Base-by-base conservation (phyloP, 345 rosid genomes). In the Microthlaspi erraticum region DNA sequence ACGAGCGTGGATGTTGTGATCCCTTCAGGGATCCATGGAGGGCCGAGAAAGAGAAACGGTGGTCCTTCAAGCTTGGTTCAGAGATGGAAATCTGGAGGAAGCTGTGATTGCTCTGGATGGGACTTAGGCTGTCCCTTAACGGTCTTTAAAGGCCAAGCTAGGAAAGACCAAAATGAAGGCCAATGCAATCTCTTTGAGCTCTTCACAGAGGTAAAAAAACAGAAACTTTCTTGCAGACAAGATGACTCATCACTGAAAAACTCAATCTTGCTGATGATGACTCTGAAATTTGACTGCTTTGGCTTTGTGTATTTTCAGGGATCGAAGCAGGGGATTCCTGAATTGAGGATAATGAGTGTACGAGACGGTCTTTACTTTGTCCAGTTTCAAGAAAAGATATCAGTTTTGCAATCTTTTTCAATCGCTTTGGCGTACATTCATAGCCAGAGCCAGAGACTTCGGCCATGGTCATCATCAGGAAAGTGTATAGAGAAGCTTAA, bases 91-190 rank as follows among this genome's bases (percentile, higher is more conserved):
- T 86, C 95, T 9, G 96, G 93, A 51, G 98, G 98, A 54, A 73
- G 65, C 76, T 94, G 99, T 57, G 98, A 94, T 60, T 94, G 99
- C 43, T 93, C 96, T 71, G 99, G 99, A 50, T 94, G 99, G 99
- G 99, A 94, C 72, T 68, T 94, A 32, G 96, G 96, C 18, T 94
- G 99, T 65, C 85, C 93, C 0, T 68, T 94, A 44, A 83, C 85
- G 0, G 34, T 89, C 53, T 83, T 89, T 56, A 75, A 78, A 56
- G 77, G 84, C 52, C 74, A 74, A 61, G 59, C 85, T 57, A 71
- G 70, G 48, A 70, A 77, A 52, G 82, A 83, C 72, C 57, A 61
- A 20, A 70, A 62, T 56, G 76, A 82, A n/a, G 82, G 78, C 12
- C 79, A 83, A 44, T 85, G 88, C 87, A 86, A 81, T 64, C 78